Percentiles rank a stretch among this genome's conserved stretches.
Evolutionary conservation across 2,329 filamentous ascomycete species (phyloP).

Genomic region (Pestalotiopsis sp.): DNA sequence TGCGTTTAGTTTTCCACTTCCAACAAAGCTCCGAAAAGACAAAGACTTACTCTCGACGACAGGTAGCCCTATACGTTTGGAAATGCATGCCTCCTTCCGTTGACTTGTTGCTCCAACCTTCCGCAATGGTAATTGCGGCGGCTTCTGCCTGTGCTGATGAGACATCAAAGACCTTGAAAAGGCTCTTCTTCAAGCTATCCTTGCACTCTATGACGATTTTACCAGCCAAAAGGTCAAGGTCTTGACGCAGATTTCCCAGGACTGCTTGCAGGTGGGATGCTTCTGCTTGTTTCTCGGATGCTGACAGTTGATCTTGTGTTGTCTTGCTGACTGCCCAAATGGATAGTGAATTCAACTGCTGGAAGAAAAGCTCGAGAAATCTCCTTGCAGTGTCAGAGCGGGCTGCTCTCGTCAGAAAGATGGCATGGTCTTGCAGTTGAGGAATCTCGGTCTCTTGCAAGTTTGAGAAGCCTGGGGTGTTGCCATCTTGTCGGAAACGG

Average conservation of each 20-base stretch:
- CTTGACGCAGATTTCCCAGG: background rate
- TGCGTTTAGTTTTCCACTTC: no score
- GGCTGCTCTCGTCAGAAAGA: background rate
- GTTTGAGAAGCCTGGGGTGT: conserved; percentile 50
- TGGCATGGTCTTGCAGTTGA: background rate
- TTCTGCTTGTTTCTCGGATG: background rate
- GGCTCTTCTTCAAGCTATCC: background rate
- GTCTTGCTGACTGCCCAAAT: background rate
- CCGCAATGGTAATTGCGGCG: background rate
- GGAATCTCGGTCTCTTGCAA: conserved; percentile 62
- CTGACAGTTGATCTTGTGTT: background rate
- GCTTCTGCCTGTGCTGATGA: background rate
- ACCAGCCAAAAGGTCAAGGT: background rate
- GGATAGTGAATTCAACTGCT: background rate
- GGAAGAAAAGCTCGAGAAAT: background rate
- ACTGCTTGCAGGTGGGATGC: background rate
- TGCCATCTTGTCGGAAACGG: conserved; percentile 52
- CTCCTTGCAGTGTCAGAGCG: background rate
- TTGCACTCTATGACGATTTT: background rate
- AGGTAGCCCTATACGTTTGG: background rate
- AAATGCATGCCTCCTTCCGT: background rate
- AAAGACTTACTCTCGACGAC: background rate
- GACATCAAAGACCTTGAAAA: background rate
- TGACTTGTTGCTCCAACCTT: background rate
- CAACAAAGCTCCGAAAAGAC: background rate